Evolutionary conservation across 2,329 filamentous ascomycete genomes (phyloP).

Genomic region (Teratosphaeria pseudoeucalypti): DNA sequence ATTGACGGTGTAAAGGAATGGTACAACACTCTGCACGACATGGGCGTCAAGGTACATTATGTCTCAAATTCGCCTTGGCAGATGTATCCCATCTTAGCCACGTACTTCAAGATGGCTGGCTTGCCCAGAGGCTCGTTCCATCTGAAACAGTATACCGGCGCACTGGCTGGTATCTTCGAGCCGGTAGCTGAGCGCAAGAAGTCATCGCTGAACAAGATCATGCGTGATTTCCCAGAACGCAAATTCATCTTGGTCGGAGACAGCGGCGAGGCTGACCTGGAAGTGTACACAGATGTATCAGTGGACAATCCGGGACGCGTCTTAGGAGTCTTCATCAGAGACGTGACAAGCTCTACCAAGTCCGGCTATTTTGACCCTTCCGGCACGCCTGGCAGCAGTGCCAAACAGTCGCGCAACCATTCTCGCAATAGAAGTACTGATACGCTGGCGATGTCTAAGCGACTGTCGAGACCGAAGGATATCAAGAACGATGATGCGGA

Average conservation of each 20-base stretch:
- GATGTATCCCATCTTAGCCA: constrained; percentile 78
- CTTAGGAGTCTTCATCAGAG: constrained; percentile 82
- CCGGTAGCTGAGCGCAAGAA: constrained; percentile 93
- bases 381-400: constrained; percentile 24
- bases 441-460: constrained; percentile 21
- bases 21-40: constrained; percentile 66
- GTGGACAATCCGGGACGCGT: constrained; percentile 73
- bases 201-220: constrained; percentile 70
- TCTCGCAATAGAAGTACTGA: constrained; percentile 21
- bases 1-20: constrained; percentile 83
- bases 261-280: constrained; percentile 90
- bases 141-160: constrained; percentile 89
- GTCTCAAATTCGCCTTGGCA: constrained; percentile 99
- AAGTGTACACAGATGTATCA: constrained; percentile 93
- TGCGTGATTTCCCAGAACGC: constrained; percentile 79
- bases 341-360: constrained; percentile 71
- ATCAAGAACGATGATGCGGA: constrained; percentile 38
- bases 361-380: constrained; percentile 67
- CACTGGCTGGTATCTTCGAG: constrained; percentile 96
- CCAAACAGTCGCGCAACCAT: constrained; percentile 21
- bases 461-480: constrained; percentile 22
- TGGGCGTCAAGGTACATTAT: constrained; percentile 87
- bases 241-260: constrained; percentile 89
- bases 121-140: constrained; percentile 85
- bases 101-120: constrained; percentile 70